Conservation (phyloP, 208 protist species). For the Acanthamoeba culbertsoni region DNA sequence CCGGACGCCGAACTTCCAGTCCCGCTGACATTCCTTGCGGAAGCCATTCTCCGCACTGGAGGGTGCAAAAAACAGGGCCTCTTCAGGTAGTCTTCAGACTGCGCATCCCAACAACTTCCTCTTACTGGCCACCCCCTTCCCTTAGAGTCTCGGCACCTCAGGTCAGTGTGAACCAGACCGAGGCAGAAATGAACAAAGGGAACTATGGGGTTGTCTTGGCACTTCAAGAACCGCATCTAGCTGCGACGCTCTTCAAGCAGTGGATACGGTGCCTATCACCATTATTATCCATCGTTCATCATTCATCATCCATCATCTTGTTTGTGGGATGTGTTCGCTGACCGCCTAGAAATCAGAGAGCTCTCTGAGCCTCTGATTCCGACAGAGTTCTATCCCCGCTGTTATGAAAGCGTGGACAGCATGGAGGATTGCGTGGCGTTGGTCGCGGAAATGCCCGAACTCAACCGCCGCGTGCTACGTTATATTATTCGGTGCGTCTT, state of each 20-base stretch:
- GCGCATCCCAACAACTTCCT: too few relatives aligned
- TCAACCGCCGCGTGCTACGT: not conserved
- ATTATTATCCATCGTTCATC: not conserved
- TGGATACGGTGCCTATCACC: not conserved
- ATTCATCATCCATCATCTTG: not conserved
- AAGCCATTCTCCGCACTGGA: not conserved
- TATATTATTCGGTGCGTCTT: not conserved
- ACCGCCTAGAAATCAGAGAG: not conserved
- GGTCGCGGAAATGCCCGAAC: not conserved
- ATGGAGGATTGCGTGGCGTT: not conserved
- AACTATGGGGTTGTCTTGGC: not conserved
- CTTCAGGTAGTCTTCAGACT: not conserved
- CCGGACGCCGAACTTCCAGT: not conserved
- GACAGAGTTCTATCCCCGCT: not conserved
- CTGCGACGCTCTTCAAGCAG: not conserved
- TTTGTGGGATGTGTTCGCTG: not conserved
- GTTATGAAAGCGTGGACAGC: not conserved
- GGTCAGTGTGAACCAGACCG: not conserved
- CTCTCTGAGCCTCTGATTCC: not conserved
- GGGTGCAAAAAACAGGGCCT: slow-evolving; percentile 8
- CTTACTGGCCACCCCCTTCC: not conserved
- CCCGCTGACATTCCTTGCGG: not conserved
- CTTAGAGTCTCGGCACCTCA: not conserved
- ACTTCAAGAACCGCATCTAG: not conserved
- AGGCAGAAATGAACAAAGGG: not conserved